Base-by-base conservation (phyloP, 2,329 filamentous ascomycete genomes). In the Nemania serpens region DNA sequence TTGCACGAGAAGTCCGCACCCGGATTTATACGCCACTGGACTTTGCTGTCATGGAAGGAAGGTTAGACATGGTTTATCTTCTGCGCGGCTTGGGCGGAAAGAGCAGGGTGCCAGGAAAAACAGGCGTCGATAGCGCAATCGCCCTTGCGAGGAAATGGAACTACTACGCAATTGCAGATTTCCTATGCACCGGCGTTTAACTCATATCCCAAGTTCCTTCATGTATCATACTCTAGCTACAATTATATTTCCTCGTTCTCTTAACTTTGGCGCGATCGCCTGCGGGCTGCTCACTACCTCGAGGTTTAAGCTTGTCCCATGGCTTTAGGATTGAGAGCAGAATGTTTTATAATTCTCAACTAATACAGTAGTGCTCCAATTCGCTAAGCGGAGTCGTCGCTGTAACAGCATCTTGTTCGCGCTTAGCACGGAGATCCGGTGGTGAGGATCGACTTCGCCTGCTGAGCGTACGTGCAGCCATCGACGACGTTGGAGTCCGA, bases 381-480 rank as follows among this genome's bases (percentile, higher is more conserved):
- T 4, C 4, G 4, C 25, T 29, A n/a, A 2, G n/a, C n/a, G 6
- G 11, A 5, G 5, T 12, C 15, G 37, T 46, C 12, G 45, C 1
- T 10, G 20, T 11, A 54, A 29, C 15, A 18, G 12, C 29, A 17
- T 22, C 10, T 47, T 29, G 15, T n/a, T n/a, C n/a, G n/a, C n/a
- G n/a, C 53, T 47, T 55, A 65, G 33, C 73, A 76, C 39, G 73
- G 67, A 1, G 66, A 62, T 17, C 75, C 74, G 15, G 68, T 72
- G 7, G 55, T 64, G 37, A 78, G 65, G 54, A 79, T 78, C 5
- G 63, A 69, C 66, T 77, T 74, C 2, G 70, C 75, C 59, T 76
- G 59, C 63, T 79, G 76, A n/a, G 75, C 76, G 58, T 77, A 79
- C 15, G 69, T 79, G 68, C 76, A 78, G 3, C 74, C 75, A 59